These are phyloP conservation scores for Nannizziopsis arthrosporioides DNA, from an alignment of 2,329 filamentous ascomycete species.

Conservation along the genomic window DNA sequence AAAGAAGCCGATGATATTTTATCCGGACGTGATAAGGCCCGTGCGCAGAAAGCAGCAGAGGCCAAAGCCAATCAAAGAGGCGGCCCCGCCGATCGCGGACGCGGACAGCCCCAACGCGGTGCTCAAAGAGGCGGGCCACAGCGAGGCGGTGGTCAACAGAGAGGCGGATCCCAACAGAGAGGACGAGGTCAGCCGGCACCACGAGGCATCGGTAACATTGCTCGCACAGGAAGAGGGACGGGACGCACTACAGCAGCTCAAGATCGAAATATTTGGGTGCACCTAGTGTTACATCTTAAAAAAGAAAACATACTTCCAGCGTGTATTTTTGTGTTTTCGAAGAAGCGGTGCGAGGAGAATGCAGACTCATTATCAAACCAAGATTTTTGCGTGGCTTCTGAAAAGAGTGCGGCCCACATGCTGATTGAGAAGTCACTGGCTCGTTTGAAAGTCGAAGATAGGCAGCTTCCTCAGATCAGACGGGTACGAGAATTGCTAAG, in stretches of 20 bases:
- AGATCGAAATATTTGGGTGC: conserved; percentile 93
- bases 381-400: conserved; percentile 82
- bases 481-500: conserved; percentile 73
- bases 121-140: conserved; percentile 28
- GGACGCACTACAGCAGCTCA: conserved; percentile 83
- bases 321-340: conserved; percentile 98
- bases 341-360: conserved; percentile 94
- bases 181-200: conserved; percentile 45
- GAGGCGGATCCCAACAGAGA: conserved; percentile 41
- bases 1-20: conserved; percentile 79
- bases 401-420: conserved; percentile 97
- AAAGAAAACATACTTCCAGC: conserved; percentile 79
- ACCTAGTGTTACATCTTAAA: conserved; percentile 80
- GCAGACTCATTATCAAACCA: conserved; percentile 89
- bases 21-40: conserved; percentile 68
- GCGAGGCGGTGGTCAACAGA: conserved; percentile 38
- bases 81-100: conserved; percentile 31
- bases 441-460: conserved; percentile 78
- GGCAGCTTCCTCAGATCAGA: conserved; percentile 81
- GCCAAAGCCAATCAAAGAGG: conserved; percentile 41
- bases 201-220: conserved; percentile 70
- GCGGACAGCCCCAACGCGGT: conserved; percentile 15
- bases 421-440: conserved; percentile 91
- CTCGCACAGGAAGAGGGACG: conserved; percentile 70
- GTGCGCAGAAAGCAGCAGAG: conserved; percentile 42